Percentiles rank a stretch among this genome's conserved stretches.
Conservation (phyloP, 2,329 filamentous ascomycete genomes). For the Botrytis medusae region DNA sequence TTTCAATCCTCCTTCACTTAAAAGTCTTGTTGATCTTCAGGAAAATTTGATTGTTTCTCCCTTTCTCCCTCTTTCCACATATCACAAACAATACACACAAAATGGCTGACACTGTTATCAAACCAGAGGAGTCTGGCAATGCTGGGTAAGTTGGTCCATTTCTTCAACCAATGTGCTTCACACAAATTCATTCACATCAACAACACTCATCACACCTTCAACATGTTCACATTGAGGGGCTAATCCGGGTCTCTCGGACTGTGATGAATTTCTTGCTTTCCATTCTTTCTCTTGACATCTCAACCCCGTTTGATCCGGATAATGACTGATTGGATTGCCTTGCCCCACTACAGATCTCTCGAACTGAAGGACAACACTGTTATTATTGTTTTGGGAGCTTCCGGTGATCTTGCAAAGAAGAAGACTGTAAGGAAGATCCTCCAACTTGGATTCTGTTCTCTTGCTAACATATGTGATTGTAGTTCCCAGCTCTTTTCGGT, state of each 20-base stretch:
- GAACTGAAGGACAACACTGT: constrained; percentile 99
- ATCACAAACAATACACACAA: background rate
- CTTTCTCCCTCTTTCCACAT: background rate
- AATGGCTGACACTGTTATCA: constrained; percentile 54
- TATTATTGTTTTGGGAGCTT: constrained; percentile 94
- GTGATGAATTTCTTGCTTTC: background rate
- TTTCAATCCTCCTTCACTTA: constrained; percentile 26
- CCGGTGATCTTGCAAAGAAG: constrained; percentile 98
- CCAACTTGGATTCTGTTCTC: background rate
- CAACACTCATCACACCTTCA: constrained; percentile 24
- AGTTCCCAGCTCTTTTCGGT: constrained; percentile 97
- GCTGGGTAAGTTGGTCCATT: constrained; percentile 49
- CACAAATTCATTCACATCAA: constrained; percentile 22
- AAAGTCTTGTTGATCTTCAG: constrained; percentile 24
- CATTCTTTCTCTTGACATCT: background rate
- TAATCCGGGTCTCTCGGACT: constrained; percentile 23
- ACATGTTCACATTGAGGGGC: constrained; percentile 14
- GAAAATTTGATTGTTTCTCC: background rate
- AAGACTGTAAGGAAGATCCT: constrained; percentile 71
- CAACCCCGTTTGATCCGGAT: constrained; percentile 41
- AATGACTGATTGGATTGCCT: constrained; percentile 26
- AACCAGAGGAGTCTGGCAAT: constrained; percentile 49
- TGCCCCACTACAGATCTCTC: constrained; percentile 60
- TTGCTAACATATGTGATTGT: constrained; percentile 36
- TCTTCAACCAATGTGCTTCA: constrained; percentile 35